Conservation (phyloP, 2,329 filamentous ascomycete species). For the Exophiala sideris region DNA sequence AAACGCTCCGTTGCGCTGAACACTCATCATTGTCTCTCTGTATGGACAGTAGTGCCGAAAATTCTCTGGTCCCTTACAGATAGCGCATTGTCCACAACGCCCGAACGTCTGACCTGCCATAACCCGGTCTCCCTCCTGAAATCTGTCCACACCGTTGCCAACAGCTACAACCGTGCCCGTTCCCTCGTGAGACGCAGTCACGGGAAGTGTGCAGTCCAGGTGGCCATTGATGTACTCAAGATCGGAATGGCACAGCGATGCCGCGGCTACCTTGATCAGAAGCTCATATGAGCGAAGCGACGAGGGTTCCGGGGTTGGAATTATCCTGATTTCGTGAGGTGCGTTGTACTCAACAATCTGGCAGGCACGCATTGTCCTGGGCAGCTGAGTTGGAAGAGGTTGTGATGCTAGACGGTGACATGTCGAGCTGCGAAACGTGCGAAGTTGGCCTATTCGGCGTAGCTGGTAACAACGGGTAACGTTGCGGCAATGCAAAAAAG, state of each 20-base stretch:
- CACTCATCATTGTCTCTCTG: constrained; percentile 12
- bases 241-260: constrained; percentile 61
- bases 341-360: background rate
- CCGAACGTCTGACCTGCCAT: constrained; percentile 54
- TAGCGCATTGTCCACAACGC: constrained; percentile 52
- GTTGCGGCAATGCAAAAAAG: background rate
- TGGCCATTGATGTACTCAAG: constrained; percentile 51
- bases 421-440: background rate
- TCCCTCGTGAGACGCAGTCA: constrained; percentile 57
- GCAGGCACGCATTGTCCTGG: background rate
- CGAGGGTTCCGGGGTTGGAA: background rate
- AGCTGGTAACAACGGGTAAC: background rate
- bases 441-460: background rate
- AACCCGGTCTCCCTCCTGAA: constrained; percentile 50
- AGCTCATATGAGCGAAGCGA: constrained; percentile 45
- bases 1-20: constrained; percentile 48
- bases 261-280: constrained; percentile 58
- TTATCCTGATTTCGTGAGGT: background rate
- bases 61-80: constrained; percentile 38
- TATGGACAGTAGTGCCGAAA: constrained; percentile 4
- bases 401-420: background rate
- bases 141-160: constrained; percentile 40
- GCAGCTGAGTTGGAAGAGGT: background rate
- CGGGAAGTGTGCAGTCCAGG: constrained; percentile 45
- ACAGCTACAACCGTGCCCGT: constrained; percentile 52